Base-by-base conservation (phyloP, 768 basidiomycete genomes). In the Leccinum fibrillosum region DNA sequence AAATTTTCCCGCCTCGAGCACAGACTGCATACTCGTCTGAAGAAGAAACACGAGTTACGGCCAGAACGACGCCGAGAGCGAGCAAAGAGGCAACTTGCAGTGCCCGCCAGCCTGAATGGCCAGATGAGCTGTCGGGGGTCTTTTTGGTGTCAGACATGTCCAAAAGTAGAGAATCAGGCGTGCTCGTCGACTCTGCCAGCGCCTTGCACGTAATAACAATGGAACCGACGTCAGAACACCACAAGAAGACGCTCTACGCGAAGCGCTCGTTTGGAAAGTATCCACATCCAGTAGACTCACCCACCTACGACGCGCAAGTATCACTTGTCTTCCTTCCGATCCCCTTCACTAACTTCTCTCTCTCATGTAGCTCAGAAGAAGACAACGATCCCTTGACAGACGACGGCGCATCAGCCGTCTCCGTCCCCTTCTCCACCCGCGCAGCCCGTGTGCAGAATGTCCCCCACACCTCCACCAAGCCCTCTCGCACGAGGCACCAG, bases 351-450 rank as follows among this genome's bases (percentile, higher is more conserved):
- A 61, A 57, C 69, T 32, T 12, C 30, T 32, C 30, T 26, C 30
- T 30, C 28, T 21, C 21, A 12, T 12, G 4, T 12, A 89, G 88
- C 71, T 91, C 89, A 4, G 89, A 92, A 68, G 90, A 92, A 75
- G 90, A 92, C 81, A 92, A 92, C 69, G 90, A 92, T 71, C 89
- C 90, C 5, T 76, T 90, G 62, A 90, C 89, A 7, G 90, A 92
- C 77, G 90, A 90, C 67, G 83, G 75, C 50, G 80, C 76, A 23
- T 83, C 85, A 30, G 71, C 80, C 52, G 70, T 84, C 47, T 80
- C 82, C 6, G 65, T 80, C 50, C 79, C 83, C 5, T 47, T 67
- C 58, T 54, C 70, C 47, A 37, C 65, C 12, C 59, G 59, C 54
- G 48, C 67, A 47, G 62, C 53, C 54, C 70, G 68, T 53, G 61